Evolutionary conservation across 2,329 filamentous ascomycete genomes (phyloP), one percentile per base, ranked within the genome.

Genomic region (Sarocladiaceae sp.): DNA sequence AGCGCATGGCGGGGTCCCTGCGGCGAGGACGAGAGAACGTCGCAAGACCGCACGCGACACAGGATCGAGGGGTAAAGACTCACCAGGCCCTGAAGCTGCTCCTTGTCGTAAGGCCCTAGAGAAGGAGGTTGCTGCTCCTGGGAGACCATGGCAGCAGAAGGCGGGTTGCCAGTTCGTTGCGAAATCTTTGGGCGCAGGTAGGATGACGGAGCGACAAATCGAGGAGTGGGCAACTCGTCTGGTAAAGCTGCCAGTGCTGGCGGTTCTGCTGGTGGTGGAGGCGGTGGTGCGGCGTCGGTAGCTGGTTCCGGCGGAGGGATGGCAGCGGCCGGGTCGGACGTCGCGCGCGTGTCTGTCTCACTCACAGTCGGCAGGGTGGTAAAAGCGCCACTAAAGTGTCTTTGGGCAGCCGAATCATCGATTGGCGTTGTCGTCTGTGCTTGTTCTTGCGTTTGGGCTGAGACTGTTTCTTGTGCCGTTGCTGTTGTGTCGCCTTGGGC

Each of bases 81-180:
- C 70, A 89, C 85, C 73, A 91, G 71, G 55, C 84, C 85, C 61
- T 87, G 82, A 58, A 83, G 74, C 68, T 90, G 85, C 60, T 90
- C 85, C 67, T 74, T 80, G 63, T 91, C 85, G 51, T 65, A 66
- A 50, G 62, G 54, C 51, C 70, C 65, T 47, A 66, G 51, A 33
- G 48, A 45, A 20, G 46, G 33, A 31, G 51, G n/a, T n/a, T n/a
- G 43, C 23, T 51, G 47, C 21, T 54, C 50, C 34, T 52, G 50
- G 35, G 55, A 49, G 32, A 61, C 55, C 62, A 67, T 66, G 16
- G 44, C 34, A 37, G 43, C 27, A n/a, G 27, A 23, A 18, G 26
- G 26, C 26, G 40, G 26, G 13, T 18, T 18, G 52, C 55, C 55
- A 54, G 51, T 60, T 48, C 58, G 54, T 46, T 55, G 54, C 33